A percentile compares a stretch with the other conserved stretches of the same genome.
Evolutionary conservation across 176 grass and related monocot genomes (phyloP).

Genomic region (Elaeis guineensis): DNA sequence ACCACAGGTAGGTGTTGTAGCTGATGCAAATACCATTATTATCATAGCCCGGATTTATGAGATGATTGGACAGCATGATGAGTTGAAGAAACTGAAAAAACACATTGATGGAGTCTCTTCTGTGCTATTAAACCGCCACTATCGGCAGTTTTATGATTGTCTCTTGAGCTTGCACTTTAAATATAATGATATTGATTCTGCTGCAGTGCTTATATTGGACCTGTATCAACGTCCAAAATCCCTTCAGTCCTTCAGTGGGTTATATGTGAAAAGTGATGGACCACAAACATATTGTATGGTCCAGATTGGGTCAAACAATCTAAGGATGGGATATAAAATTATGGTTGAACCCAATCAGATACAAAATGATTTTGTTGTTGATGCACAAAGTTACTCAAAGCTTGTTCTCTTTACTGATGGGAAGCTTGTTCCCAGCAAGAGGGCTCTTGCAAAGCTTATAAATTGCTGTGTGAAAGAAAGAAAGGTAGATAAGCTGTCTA

Average conservation of each 20-base stretch:
- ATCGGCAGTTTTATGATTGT: slow-evolving; percentile 60
- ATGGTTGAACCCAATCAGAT: slow-evolving; percentile 45
- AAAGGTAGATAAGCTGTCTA: slow-evolving; percentile 47
- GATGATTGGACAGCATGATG: slow-evolving; percentile 60
- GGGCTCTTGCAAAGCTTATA: slow-evolving; percentile 69
- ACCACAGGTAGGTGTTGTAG: slow-evolving; percentile 42
- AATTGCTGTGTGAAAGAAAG: slow-evolving; percentile 48
- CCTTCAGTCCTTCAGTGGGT: slow-evolving; percentile 5
- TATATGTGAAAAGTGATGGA: slow-evolving; percentile 3
- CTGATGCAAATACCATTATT: slow-evolving; percentile 49
- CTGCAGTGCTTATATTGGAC: slow-evolving; percentile 50
- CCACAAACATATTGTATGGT: slow-evolving; percentile 37
- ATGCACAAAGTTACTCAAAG: slow-evolving; percentile 16
- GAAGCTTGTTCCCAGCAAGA: slow-evolving; percentile 46
- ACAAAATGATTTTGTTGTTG: slow-evolving; percentile 45
- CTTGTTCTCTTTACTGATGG: slow-evolving; percentile 44
- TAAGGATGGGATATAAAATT: slow-evolving; percentile 59
- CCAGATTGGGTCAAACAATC: slow-evolving; percentile 64
- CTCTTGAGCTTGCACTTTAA: slow-evolving; percentile 74
- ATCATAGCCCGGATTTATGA: slow-evolving; percentile 40
- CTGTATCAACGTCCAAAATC: slow-evolving; percentile 38
- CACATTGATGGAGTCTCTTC: slow-evolving; percentile 34
- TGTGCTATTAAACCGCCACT: slow-evolving; percentile 35
- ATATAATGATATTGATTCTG: slow-evolving; percentile 68
- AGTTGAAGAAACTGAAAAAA: slow-evolving; percentile 59